Evolutionary conservation across 2,329 filamentous ascomycete genomes (phyloP).

Genomic region (Pestalotiopsis sp.): DNA sequence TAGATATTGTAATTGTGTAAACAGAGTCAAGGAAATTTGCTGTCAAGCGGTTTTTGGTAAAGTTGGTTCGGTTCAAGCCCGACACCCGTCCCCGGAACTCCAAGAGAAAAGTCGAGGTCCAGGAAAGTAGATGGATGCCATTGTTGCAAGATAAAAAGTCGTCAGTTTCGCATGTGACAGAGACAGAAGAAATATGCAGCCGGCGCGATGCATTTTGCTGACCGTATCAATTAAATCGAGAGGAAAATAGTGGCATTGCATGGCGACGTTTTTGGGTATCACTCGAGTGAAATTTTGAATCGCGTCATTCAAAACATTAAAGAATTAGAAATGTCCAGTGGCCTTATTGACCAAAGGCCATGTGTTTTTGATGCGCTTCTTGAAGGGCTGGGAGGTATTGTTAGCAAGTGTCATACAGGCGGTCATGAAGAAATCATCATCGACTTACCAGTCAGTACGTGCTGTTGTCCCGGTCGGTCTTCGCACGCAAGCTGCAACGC

Average conservation of each 20-base stretch:
- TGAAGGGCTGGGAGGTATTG: slow-evolving; percentile 9
- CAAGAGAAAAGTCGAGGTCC: neutral
- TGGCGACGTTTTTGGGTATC: slow-evolving; percentile 5
- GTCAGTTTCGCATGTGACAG: neutral
- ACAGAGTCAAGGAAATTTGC: neutral
- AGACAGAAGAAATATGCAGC: slow-evolving; percentile 6
- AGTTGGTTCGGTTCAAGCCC: neutral
- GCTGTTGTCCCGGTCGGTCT: slow-evolving; percentile 60
- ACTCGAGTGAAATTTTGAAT: slow-evolving; percentile 2
- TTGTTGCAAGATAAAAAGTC: neutral
- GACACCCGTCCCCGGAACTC: neutral
- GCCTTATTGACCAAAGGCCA: neutral
- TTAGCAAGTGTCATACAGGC: neutral
- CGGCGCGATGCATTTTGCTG: slow-evolving; percentile 10
- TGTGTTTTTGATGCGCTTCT: slow-evolving; percentile 15
- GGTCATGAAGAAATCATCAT: neutral
- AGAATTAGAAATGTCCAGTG: neutral
- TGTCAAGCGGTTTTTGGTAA: slow-evolving; percentile 1
- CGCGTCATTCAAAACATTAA: slow-evolving; percentile 2
- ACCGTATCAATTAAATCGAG: neutral
- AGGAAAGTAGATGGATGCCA: neutral
- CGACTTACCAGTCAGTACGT: slow-evolving; percentile 56
- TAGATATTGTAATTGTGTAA: neutral
- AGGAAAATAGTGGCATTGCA: neutral
- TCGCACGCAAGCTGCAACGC: slow-evolving; percentile 66